phyloP scores from a whole-genome alignment of 2,329 filamentous ascomycete genomes.

The Botryotinia globosa region DNA sequence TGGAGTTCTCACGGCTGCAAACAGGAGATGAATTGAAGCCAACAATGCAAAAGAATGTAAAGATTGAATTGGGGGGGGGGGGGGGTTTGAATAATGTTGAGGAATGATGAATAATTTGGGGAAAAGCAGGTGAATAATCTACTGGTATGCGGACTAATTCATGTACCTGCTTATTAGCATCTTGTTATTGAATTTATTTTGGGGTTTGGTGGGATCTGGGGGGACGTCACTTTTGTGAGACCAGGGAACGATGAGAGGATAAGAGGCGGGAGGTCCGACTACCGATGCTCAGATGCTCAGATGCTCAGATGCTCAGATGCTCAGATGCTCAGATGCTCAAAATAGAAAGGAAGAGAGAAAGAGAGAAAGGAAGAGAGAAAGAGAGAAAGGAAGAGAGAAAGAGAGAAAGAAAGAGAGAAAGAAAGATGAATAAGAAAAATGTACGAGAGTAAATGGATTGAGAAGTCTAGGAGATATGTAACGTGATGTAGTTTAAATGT shows the following conservation, averaged over 20 bases:
- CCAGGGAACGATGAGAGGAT: neutral
- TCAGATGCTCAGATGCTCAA: neutral
- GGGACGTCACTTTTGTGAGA: slow-evolving; percentile 13
- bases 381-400: neutral
- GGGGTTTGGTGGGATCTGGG: neutral
- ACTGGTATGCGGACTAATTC: neutral
- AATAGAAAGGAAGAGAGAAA: too few species aligned
- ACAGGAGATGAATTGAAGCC: neutral
- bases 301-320: neutral
- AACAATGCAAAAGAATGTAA: slow-evolving; percentile 14
- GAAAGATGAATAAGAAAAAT: neutral
- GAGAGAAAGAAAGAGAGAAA: too few species aligned
- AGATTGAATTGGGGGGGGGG: neutral
- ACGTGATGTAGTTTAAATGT: neutral
- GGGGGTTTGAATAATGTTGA: neutral
- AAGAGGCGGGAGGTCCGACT: slow-evolving; percentile 8
- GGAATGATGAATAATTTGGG: slow-evolving; percentile 17
- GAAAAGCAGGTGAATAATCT: neutral
- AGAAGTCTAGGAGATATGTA: neutral
- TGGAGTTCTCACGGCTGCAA: neutral
- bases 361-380: neutral
- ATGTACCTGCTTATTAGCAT: slow-evolving; percentile 1
- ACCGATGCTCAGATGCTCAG: neutral
- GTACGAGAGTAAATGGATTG: neutral
- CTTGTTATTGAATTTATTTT: neutral